Evolutionary conservation across 2,329 filamentous ascomycete species (phyloP).

Genomic region (Colletotrichum lindemuthianum): DNA sequence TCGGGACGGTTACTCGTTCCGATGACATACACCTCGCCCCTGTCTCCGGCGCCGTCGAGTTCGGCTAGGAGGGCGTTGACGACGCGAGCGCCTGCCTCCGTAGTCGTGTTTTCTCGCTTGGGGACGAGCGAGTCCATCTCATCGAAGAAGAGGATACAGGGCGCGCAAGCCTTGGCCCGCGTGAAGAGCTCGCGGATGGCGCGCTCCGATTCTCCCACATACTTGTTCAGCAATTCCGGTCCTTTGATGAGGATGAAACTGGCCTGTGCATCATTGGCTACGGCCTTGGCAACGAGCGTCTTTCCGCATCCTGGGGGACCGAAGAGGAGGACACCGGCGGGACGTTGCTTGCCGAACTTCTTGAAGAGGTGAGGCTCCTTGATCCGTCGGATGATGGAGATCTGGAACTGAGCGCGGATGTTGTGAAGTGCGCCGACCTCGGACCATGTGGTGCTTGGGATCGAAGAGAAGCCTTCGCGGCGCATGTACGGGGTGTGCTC

Average conservation of each 20-base stretch:
- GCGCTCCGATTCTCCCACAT: conserved; percentile 94
- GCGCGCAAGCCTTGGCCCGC: conserved; percentile 84
- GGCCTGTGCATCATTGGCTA: conserved; percentile 93
- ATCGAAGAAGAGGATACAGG: conserved; percentile 91
- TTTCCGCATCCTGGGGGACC: conserved; percentile 97
- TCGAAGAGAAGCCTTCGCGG: conserved; percentile 93
- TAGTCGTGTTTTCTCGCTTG: conserved; percentile 79
- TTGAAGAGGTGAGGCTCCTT: conserved; percentile 81
- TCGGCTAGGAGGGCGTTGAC: conserved; percentile 97
- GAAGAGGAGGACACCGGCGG: conserved; percentile 92
- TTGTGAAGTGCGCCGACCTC: conserved; percentile 86
- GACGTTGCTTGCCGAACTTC: conserved; percentile 79
- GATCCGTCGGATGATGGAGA: conserved; percentile 91
- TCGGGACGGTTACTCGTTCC: conserved; percentile 95
- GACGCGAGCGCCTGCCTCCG: conserved; percentile 86
- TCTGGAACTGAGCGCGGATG: conserved; percentile 84
- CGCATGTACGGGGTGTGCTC: conserved; percentile 71
- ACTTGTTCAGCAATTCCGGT: conserved; percentile 96
- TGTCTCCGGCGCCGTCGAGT: conserved; percentile 83
- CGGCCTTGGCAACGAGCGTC: conserved; percentile 93
- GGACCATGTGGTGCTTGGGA: conserved; percentile 92
- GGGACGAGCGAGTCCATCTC: conserved; percentile 95
- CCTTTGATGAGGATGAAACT: conserved; percentile 99
- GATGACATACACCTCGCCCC: conserved; percentile 91
- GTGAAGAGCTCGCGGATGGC: conserved; percentile 92